Base-by-base conservation (phyloP, 768 basidiomycete species). In the Nidula microcarpa region DNA sequence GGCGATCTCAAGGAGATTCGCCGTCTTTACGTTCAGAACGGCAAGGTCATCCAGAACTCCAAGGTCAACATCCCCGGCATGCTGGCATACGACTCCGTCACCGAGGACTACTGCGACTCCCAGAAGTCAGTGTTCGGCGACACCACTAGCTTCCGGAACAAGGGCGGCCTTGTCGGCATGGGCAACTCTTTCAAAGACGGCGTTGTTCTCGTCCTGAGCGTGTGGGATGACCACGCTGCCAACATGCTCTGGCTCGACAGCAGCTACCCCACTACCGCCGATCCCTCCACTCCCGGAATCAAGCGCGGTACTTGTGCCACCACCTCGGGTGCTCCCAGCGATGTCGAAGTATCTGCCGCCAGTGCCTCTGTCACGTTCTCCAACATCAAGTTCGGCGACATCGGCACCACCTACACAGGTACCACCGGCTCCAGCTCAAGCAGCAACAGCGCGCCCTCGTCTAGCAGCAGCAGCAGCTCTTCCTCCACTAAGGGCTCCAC, bases 81-180 rank as follows among this genome's bases (percentile, higher is more conserved):
- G 13, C 16, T 16, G 13, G 39, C 39, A 11, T 41, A 41, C 62
- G 67, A 76, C 70, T 74, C 73, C 45, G 68, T 79, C 71, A 77
- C 73, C 53, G 71, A 73, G 55, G 58, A 53, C 44, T 77, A 69
- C 68, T 79, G 77, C 66, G 65, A 60, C 47, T 61, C 56, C 30
- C 73, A 76, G 63, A 78, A 78, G 69, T 62, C 54, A 9, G 65
- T 55, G n/a, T 74, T 76, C 65, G 71, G 68, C 33, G 77, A 78
- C 62, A 68, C 60, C 55, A 74, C 73, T 62, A 53, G 58, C 54
- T 77, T 76, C 68, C 63, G 63, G 50, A 54, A 51, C 48, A 59
- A 66, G 47, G 76, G 77, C 52, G 75, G 75, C 10, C 57, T 77
- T 35, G 48, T 57, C 30, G 46, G 33, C n/a, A 66, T 68, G 66